Base-by-base conservation (phyloP, 2,329 filamentous ascomycete genomes). In the Xylogone sp. region DNA sequence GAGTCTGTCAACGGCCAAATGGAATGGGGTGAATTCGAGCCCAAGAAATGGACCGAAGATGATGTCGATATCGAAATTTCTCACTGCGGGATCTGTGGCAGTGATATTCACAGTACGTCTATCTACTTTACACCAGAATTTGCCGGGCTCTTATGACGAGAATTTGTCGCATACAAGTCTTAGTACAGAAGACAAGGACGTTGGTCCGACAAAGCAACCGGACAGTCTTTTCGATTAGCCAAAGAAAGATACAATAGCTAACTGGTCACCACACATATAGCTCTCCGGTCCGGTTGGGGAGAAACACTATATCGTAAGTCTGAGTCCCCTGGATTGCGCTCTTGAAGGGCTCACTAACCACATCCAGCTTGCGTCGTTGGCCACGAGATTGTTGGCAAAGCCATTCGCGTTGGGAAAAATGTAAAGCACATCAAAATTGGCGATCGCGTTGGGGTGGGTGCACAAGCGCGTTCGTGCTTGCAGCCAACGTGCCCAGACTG, bases 381-480 rank as follows among this genome's bases (percentile, higher is more conserved):
- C 21, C 77, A 80, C 58, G 77, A 80, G 53, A 75, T 81, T 29
- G 68, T 76, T 53, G 77, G 77, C 7, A 70, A 60, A 13, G 73
- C 72, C 3, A 69, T 73, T 20, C 70, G 70, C 16, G 63, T 79
- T 39, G 77, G 76, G 7, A 64, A 65, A 12, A 63, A 67, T 20
- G 66, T 74, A 6, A 67, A 62, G 22, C 62, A 71, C 21, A 69
- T 81, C 59, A 69, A 73, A 45, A 52, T 79, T 21, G 79, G 81
- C 34, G 80, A 84, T 53, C 70, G 78, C 13, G 74, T 78, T 21
- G 78, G 77, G 31, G 68, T 81, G 31, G 77, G 78, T 51, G 76
- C 77, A 6, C 77, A 81, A 58, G 73, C 71, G 21, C 62, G 61
- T 43, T 70, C 75, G 7, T 82, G 78, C 59, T 62, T 75, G 21